These are phyloP conservation scores for Aspergillus egyptiacus DNA, from an alignment of 495 filamentous ascomycete species.

Conservation along the genomic window DNA sequence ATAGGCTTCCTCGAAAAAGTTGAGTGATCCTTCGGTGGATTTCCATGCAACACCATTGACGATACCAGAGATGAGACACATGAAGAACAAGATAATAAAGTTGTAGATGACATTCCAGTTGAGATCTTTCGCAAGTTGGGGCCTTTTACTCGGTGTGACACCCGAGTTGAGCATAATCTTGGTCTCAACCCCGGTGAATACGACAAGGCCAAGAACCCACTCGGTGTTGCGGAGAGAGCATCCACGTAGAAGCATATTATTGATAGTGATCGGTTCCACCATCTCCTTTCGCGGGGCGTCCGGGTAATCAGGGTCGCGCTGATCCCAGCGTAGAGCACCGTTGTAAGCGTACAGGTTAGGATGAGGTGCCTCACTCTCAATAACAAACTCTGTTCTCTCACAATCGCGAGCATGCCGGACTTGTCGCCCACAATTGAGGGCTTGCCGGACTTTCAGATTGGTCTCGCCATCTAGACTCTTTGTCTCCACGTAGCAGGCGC, in stretches of 20 bases:
- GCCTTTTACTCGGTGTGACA: slow-evolving; percentile 91
- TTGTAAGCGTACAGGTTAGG: slow-evolving; percentile 92
- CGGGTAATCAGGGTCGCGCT: slow-evolving; percentile 57
- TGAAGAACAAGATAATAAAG: slow-evolving; percentile 80
- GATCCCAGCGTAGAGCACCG: slow-evolving; percentile 80
- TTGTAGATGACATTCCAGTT: slow-evolving; percentile 99
- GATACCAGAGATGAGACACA: slow-evolving; percentile 84
- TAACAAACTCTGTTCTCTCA: slow-evolving; percentile 75
- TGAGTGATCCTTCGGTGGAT: slow-evolving; percentile 62
- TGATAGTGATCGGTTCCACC: slow-evolving; percentile 90
- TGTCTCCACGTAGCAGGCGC: slow-evolving; percentile 95
- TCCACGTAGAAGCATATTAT: slow-evolving; percentile 89
- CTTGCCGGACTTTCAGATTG: slow-evolving; percentile 92
- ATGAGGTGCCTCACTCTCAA: slow-evolving; percentile 90
- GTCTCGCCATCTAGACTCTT: slow-evolving; percentile 98
- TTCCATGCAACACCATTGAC: slow-evolving; percentile 80
- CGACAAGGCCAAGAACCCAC: slow-evolving; percentile 91
- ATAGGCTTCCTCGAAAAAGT: slow-evolving; percentile 83
- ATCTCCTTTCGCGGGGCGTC: slow-evolving; percentile 60
- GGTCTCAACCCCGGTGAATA: slow-evolving; percentile 94
- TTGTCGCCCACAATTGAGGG: slow-evolving; percentile 74
- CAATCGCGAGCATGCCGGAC: slow-evolving; percentile 90
- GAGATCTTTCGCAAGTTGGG: slow-evolving; percentile 82
- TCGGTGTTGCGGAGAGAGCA: slow-evolving; percentile 93
- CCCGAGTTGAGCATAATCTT: slow-evolving; percentile 99